Evolutionary conservation across 768 basidiomycete genomes (phyloP), one percentile per base, ranked within the genome.

Genomic region (Cyclocybe cylindracea): DNA sequence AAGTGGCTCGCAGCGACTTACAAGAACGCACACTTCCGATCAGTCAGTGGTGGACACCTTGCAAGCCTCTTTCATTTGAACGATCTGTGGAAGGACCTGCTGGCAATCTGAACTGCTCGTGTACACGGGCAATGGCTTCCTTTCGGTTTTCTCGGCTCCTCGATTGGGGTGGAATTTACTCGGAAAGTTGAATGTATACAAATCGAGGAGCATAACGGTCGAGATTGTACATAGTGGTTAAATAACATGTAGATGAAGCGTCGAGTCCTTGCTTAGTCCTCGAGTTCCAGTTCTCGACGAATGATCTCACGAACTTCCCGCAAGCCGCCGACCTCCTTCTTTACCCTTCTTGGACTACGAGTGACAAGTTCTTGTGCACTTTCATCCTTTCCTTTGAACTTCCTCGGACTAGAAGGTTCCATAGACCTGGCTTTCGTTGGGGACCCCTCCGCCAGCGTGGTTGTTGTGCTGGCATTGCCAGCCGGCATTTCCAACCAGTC

Each of bases 241-340:
- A 46, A 50, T 14, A 55, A 57, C 11, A 44, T 37, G 48, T 63
- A 70, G 53, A 70, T 68, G 58, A 56, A 72, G 73, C 67, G 72
- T 43, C 24, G 24, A 24, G 24, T 24, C 51, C 56, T 48, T 60
- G 49, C 57, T 75, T 63, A 81, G 62, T 89, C 88, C 46, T 84
- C 75, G 56, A 85, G 66, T 69, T 91, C 89, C 60, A 92, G 70
- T 71, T 92, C 91, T 56, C 78, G 75, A 60, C 89, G 78, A 62
- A 93, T 89, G 61, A 89, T 85, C 68, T 93, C 91, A 51, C 90
- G 74, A 32, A 92, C 90, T 65, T 89, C 82, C 36, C 91, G 78
- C 58, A 93, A 73, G 0, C 90, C 89, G 32, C 89, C 87, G 5
- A 72, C 78, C 61, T 91, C 88, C 24, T 75, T 77, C 62, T 83